Evolutionary conservation across 2,329 filamentous ascomycete species (phyloP), one percentile per base, ranked within the genome.

Genomic region (Pseudopyricularia cyperi): DNA sequence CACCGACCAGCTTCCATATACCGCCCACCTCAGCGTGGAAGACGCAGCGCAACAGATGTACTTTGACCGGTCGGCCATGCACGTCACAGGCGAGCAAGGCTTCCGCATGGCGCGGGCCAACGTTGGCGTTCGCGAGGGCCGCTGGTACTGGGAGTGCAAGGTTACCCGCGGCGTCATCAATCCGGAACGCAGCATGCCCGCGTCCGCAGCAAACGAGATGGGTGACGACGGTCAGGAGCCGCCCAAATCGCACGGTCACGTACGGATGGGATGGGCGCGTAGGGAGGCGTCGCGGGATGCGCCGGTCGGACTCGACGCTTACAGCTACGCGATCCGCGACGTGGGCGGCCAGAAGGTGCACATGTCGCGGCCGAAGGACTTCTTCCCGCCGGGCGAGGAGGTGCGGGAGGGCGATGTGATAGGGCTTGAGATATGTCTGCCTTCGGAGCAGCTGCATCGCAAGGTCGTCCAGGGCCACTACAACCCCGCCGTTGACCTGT

Each of bases 71-170:
- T 76, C 80, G 35, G 89, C 84, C 7, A 79, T 77, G 19, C 82
- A 89, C 48, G 80, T 96, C 51, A 95, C 87, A 0, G 95, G 93
- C 14, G 83, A 91, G 58, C 95, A 95, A 66, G 90, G 93, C 8
- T 96, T 93, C 75, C 80, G 94, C 54, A 93, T 91, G 75, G 85
- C 87, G 2, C 81, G 91, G 37, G 89, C 88, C 12, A 98, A 98
- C 61, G 85, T 97, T 0, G 89, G 87, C 24, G 87, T 90, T 4
- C 77, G 93, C 46, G 87, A 97, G 66, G 93, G 93, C 1, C 80
- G 87, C 32, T 89, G 88, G 74, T 98, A 94, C 66, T 98, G 89
- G 74, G 93, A 98, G 68, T 89, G 91, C 66, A 90, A 87, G 62
- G 81, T 98, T 52, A 83, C 90, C 9, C 81, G 83, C 57, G 93